Conservation (phyloP, 352 stramenopile genomes). For the Blastocystis sp. region DNA sequence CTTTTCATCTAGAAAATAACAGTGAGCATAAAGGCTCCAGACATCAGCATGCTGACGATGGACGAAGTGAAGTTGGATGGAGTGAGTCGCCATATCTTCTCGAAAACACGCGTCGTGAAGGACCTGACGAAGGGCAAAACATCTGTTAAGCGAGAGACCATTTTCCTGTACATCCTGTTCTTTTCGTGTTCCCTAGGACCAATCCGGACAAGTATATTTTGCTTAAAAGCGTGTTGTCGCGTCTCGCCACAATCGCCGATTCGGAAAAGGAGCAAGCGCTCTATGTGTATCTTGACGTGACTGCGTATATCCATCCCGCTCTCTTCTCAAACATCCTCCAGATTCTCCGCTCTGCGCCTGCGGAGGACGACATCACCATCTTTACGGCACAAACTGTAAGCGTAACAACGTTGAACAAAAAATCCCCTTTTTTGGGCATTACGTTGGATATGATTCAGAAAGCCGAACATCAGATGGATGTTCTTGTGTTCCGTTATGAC, state of each 20-base stretch:
- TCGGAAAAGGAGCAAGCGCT: background rate
- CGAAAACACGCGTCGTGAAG: conserved; percentile 10
- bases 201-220: conserved; percentile 23
- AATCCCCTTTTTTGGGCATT: background rate
- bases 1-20: background rate
- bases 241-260: background rate
- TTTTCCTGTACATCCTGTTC: background rate
- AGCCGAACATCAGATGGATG: background rate
- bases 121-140: background rate
- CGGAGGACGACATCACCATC: background rate
- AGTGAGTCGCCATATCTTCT: conserved; percentile 20
- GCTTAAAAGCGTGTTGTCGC: background rate
- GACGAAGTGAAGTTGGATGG: background rate
- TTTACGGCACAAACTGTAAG: background rate
- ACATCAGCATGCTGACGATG: conserved; percentile 23
- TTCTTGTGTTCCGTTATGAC: background rate
- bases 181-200: background rate
- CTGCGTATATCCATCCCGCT: background rate
- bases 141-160: background rate
- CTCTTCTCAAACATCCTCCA: background rate
- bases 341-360: background rate
- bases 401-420: background rate
- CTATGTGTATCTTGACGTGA: conserved; percentile 8
- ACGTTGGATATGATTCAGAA: background rate
- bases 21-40: background rate